Evolutionary conservation across 306 rosid genomes (phyloP).

Genomic region (Dalbergia oliveri): DNA sequence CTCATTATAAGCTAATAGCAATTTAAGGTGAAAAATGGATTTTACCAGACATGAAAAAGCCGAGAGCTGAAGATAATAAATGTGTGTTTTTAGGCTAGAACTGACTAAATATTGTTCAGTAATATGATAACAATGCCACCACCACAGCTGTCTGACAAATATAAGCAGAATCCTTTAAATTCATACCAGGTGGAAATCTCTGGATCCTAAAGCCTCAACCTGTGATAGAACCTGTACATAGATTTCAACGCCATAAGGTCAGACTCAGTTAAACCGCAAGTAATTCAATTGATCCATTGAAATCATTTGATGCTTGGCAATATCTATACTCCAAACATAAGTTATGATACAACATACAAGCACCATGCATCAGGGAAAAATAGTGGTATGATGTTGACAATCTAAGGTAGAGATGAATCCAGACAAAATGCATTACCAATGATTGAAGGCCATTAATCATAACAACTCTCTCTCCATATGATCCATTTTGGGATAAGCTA

Average conservation of each 20-base stretch:
- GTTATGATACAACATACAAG: conserved; percentile 22
- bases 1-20: conserved; percentile 15
- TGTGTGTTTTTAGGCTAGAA: neutral
- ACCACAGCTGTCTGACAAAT: conserved; percentile 32
- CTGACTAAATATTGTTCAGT: conserved; percentile 3
- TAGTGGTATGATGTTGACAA: conserved; percentile 26
- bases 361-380: conserved; percentile 25
- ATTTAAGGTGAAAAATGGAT: neutral
- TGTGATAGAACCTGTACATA: conserved; percentile 57
- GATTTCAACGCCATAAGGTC: conserved; percentile 35
- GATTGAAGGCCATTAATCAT: conserved; percentile 88
- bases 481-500: conserved; percentile 65
- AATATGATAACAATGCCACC: conserved; percentile 32
- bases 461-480: conserved; percentile 65
- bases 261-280: conserved; percentile 29
- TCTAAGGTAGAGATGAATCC: conserved; percentile 33
- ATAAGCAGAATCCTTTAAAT: conserved; percentile 27
- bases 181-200: conserved; percentile 71
- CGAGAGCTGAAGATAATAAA: conserved; percentile 13
- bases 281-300: neutral
- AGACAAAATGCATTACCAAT: conserved; percentile 63
- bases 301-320: conserved; percentile 33
- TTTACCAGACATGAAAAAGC: conserved; percentile 16
- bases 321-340: conserved; percentile 38
- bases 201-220: conserved; percentile 62